Percentiles rank a stretch among this genome's conserved stretches.
These are phyloP conservation scores for Urochloa ruziziensis DNA, from an alignment of 176 grass and related monocot genomes.

Conservation along the genomic window DNA sequence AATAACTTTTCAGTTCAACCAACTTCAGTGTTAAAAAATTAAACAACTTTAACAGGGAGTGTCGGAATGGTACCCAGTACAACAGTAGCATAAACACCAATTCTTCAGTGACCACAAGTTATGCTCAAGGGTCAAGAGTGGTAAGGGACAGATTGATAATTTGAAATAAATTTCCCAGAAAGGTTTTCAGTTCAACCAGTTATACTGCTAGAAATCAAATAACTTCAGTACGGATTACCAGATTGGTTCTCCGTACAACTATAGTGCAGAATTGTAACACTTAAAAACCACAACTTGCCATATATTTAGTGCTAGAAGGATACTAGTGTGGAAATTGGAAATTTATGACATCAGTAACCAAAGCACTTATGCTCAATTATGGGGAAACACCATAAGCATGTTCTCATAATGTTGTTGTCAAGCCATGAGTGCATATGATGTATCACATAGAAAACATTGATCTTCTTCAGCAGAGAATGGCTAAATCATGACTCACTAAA, in stretches of 20 bases:
- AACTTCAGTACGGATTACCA: neutral
- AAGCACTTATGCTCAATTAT: neutral
- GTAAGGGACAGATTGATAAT: neutral
- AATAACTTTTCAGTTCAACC: constrained; percentile 27
- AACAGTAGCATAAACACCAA: neutral
- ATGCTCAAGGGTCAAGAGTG: neutral
- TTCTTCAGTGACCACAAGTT: neutral
- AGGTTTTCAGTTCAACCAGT: constrained; percentile 4
- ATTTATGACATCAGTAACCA: neutral
- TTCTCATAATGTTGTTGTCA: neutral
- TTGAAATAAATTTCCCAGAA: constrained; percentile 5
- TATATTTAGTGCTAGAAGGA: neutral
- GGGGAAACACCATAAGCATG: neutral
- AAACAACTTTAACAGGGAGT: neutral
- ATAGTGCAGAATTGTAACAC: neutral
- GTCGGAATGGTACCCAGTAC: neutral
- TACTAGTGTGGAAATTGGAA: neutral
- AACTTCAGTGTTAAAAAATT: neutral
- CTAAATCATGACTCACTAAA: neutral
- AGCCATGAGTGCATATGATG: neutral
- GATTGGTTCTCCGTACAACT: neutral
- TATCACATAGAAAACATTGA: neutral
- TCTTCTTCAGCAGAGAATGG: neutral
- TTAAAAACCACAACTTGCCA: neutral
- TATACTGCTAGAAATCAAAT: neutral